A percentile compares a stretch with the other conserved stretches of the same genome.
phyloP scores from a whole-genome alignment of 768 basidiomycete species.

The Boletus huronensis region DNA sequence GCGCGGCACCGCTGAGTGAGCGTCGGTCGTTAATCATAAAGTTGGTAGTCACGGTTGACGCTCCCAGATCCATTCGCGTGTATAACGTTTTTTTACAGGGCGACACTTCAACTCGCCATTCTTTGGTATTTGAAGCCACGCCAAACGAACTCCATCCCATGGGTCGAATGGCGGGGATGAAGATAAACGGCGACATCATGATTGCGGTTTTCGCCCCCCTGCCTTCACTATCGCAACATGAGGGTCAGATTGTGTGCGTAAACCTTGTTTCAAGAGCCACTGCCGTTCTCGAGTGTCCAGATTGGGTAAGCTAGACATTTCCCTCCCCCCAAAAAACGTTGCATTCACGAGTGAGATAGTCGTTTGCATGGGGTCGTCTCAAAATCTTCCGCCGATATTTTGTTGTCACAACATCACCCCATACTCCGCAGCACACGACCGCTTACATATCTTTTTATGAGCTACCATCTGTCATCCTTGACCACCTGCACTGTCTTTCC shows the following conservation, averaged over 20 bases:
- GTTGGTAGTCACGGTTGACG: not conserved
- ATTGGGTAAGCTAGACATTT: constrained; percentile 14
- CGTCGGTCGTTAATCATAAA: not conserved
- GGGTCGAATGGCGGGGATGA: constrained; percentile 19
- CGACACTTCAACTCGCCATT: not conserved
- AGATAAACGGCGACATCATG: constrained; percentile 24
- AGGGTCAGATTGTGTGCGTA: constrained; percentile 17
- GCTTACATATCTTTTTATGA: constrained; percentile 13
- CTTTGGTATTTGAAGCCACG: constrained; percentile 18
- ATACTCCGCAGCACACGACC: not conserved
- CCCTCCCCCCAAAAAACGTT: not conserved
- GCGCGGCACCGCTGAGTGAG: constrained; percentile 18
- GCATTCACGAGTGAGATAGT: constrained; percentile 8
- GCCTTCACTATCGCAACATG: not conserved
- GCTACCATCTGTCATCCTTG: constrained; percentile 14
- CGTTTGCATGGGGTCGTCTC: constrained; percentile 8
- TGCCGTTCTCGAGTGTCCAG: constrained; percentile 13
- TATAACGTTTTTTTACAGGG: constrained; percentile 20
- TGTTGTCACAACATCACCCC: constrained; percentile 2
- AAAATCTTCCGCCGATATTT: constrained; percentile 14
- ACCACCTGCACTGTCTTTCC: not conserved
- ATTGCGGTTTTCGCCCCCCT: constrained; percentile 10
- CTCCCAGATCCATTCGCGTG: constrained; percentile 21
- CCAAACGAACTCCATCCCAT: constrained; percentile 10
- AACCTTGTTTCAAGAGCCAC: constrained; percentile 15